Evolutionary conservation across 768 basidiomycete genomes (phyloP).

Genomic region (Collybia nuda): DNA sequence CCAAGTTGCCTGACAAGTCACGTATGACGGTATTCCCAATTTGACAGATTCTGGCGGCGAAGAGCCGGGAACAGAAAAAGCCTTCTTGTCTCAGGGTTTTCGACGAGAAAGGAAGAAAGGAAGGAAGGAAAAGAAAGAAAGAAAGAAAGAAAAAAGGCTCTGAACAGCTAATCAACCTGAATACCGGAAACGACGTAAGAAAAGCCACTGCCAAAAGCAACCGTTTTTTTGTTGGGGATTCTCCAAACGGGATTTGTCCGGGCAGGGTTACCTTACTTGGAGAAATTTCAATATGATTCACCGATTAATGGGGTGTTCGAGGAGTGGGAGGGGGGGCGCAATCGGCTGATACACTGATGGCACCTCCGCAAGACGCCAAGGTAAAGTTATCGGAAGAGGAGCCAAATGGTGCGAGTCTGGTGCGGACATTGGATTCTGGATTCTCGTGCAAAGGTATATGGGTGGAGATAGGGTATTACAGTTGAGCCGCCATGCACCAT

Average conservation of each 20-base stretch:
- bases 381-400: constrained; percentile 4
- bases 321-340: too few relatives aligned
- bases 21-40: too few relatives aligned
- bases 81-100: too few relatives aligned
- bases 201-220: neutral
- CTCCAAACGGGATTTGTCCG: neutral
- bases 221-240: constrained; percentile 2
- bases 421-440: neutral
- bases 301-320: too few relatives aligned
- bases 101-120: neutral
- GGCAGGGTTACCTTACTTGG: too few relatives aligned
- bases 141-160: constrained; percentile 3
- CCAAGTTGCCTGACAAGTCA: too few relatives aligned
- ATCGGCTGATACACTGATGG: too few relatives aligned
- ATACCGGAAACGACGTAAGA: constrained; percentile 2
- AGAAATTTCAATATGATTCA: too few relatives aligned
- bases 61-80: constrained; percentile 4
- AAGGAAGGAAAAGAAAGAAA: constrained; percentile 1
- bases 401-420: neutral
- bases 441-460: constrained; percentile 1
- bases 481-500: neutral
- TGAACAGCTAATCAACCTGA: neutral
- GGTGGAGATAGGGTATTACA: constrained; percentile 1
- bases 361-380: neutral
- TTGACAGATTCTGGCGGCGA: neutral